Base-by-base conservation (phyloP, 768 basidiomycete genomes). In the Leucocoprinus birnbaumii region DNA sequence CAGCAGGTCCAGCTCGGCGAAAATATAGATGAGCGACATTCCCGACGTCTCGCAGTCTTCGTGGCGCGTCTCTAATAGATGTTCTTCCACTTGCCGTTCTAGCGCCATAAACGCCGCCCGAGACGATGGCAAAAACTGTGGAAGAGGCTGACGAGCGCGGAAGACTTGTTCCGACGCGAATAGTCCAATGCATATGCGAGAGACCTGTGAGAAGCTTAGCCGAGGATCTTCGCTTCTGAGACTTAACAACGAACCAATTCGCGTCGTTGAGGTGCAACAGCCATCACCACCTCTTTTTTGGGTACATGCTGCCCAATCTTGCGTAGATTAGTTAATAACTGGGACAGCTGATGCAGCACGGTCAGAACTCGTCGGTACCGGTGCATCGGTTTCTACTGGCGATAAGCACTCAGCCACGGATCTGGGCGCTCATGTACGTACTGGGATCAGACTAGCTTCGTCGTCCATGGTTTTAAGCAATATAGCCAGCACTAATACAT, bases 121-220 rank as follows among this genome's bases (percentile, higher is more conserved):
- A 5, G 73, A 64, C 3, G 76, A 80, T 2, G 79, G 80, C 7
- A 80, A 67, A 56, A 78, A 80, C 53, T 80, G 79, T 0, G 79
- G 79, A 16, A 80, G 66, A 11, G 76, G 73, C 54, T 77, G 75
- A 25, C 74, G 71, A 4, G 72, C 72, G 3, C 71, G 64, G 62
- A 80, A 80, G 2, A 74, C 77, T 27, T 79, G 73, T 57, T 80
- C 78, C 55, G 73, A 73, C 2, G 76, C 77, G 54, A 77, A 80
- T n/a, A 80, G 65, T 2, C 70, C 68, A 48, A 80, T 65, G 62
- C 75, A 80, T 7, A 80, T 64, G 58, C 73, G 72, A 1, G 78
- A 80, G 55, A 80, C 62, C 65, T 66, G 19, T 22, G 21, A 5
- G 26, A 14, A 45, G 21, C 26, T 21, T n/a, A n/a, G n/a, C n/a